Evolutionary conservation across 768 basidiomycete genomes (phyloP).

Genomic region (Serendipita vermifera): DNA sequence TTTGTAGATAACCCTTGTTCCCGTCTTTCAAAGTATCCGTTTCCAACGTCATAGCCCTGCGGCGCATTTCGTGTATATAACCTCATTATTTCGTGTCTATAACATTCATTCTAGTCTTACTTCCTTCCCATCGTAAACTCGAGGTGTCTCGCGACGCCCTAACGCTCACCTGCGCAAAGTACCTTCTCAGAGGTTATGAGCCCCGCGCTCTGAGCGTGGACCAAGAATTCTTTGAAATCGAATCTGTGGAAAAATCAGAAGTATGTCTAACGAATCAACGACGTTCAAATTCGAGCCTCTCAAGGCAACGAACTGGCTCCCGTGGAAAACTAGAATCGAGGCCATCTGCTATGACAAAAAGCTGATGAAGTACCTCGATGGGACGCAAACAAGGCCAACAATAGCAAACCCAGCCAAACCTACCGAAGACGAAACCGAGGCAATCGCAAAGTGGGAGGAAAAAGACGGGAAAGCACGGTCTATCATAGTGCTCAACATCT

Average conservation of each 20-base stretch:
- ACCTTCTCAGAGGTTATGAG: slow-evolving; percentile 9
- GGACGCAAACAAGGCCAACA: not conserved
- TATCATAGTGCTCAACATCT: slow-evolving; percentile 23
- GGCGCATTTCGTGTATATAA: too few species aligned
- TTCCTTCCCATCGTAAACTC: too few species aligned
- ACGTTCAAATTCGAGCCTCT: slow-evolving; percentile 9
- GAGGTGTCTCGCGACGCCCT: too few species aligned
- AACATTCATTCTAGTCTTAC: too few species aligned
- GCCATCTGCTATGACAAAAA: slow-evolving; percentile 10
- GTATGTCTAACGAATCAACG: not conserved
- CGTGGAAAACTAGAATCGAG: slow-evolving; percentile 14
- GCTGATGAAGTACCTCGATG: slow-evolving; percentile 8
- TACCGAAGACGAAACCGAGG: not conserved
- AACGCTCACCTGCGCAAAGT: too few species aligned
- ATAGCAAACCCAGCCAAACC: not conserved
- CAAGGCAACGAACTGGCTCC: slow-evolving; percentile 12
- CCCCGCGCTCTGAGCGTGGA: not conserved
- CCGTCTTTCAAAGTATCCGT: too few species aligned
- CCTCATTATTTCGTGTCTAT: too few species aligned
- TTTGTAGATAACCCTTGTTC: too few species aligned
- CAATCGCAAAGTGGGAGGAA: slow-evolving; percentile 19
- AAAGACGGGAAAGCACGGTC: slow-evolving; percentile 24
- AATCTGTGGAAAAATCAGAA: not conserved
- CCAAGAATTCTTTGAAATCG: not conserved
- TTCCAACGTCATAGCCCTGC: too few species aligned